A percentile compares a stretch with the other conserved stretches of the same genome.
phyloP scores from a whole-genome alignment of 1,284 basidiomycete species.

The Ganoderma boninense region DNA sequence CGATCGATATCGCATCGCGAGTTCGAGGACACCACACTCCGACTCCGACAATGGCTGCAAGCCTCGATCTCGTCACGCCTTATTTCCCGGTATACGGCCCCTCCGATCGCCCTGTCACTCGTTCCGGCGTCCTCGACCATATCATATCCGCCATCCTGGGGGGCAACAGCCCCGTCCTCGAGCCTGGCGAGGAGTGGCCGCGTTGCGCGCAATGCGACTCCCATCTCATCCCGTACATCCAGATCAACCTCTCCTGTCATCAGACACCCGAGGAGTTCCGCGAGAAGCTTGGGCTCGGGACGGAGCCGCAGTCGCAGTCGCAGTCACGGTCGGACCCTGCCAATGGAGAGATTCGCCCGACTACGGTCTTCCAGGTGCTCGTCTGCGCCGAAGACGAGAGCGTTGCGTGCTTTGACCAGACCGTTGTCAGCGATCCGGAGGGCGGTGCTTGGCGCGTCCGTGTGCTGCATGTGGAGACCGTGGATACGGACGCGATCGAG shows the following conservation, averaged over 20 bases:
- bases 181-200: conserved; percentile 18
- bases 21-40: not conserved
- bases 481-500: conserved; percentile 4
- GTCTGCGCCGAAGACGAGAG: conserved; percentile 16
- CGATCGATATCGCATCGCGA: not conserved
- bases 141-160: conserved; percentile 22
- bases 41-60: not conserved
- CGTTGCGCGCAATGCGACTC: conserved; percentile 14
- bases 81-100: conserved; percentile 23
- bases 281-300: conserved; percentile 10
- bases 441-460: conserved; percentile 16
- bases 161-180: conserved; percentile 17
- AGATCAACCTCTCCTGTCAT: conserved; percentile 18
- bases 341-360: not conserved
- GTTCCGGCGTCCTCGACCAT: conserved; percentile 10
- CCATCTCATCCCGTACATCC: conserved; percentile 23
- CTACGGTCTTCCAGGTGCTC: conserved; percentile 20
- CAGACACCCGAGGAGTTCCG: conserved; percentile 24
- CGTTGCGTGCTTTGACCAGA: conserved; percentile 9
- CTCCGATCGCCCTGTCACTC: not conserved
- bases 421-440: not conserved
- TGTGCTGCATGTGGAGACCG: conserved; percentile 1
- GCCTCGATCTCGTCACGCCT: conserved; percentile 15
- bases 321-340: conserved; percentile 2
- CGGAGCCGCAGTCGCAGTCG: not conserved